Percentiles rank a stretch among this genome's conserved stretches.
Evolutionary conservation across 257 asterid species (phyloP).

Genomic region (Solanum piurae): DNA sequence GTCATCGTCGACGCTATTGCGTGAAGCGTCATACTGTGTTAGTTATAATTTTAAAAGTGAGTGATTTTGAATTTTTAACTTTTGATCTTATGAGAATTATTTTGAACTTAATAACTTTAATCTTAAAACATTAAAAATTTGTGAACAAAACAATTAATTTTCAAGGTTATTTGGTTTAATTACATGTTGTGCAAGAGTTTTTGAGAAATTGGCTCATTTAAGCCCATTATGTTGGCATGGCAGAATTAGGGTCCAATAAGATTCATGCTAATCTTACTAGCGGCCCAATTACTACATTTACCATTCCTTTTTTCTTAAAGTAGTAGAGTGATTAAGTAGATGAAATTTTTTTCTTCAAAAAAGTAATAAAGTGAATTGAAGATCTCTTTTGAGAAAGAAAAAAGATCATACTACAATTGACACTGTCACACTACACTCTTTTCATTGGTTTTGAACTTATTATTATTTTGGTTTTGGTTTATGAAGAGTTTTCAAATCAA

Average conservation of each 20-base stretch:
- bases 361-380: not conserved
- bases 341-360: too few species aligned
- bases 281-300: not conserved
- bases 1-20: not conserved
- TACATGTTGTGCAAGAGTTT: not conserved
- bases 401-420: not conserved
- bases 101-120: too few species aligned
- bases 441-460: not conserved
- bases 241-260: not conserved
- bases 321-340: too few species aligned
- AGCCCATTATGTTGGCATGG: not conserved
- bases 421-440: not conserved
- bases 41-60: not conserved
- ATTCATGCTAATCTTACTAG: not conserved
- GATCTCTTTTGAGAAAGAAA: not conserved
- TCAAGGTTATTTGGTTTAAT: not conserved
- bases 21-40: not conserved
- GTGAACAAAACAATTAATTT: not conserved
- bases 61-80: too few species aligned
- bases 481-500: not conserved
- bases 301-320: not conserved
- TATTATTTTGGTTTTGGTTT: not conserved
- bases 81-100: accelerated
- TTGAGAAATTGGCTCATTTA: not conserved
- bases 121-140: too few species aligned